Percentiles rank a stretch among this genome's conserved stretches.
These are phyloP conservation scores for Drechslerella coelobrocha DNA, from an alignment of 2,329 filamentous ascomycete genomes.

Conservation along the genomic window DNA sequence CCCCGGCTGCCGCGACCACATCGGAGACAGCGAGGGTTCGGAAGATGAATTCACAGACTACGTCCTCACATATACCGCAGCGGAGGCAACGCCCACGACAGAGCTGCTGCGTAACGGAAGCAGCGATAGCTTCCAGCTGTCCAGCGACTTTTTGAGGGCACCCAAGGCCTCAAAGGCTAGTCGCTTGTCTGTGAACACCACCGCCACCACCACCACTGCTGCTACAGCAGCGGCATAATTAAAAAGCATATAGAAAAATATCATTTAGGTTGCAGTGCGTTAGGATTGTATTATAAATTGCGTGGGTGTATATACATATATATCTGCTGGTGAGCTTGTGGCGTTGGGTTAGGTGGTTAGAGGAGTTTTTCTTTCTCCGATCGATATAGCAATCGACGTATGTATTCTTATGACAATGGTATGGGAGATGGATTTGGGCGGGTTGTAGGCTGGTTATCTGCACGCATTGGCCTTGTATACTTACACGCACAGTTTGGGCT, in stretches of 20 bases:
- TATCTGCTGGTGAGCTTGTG: too few species aligned
- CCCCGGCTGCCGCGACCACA: constrained; percentile 25
- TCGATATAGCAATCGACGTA: too few species aligned
- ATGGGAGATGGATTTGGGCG: too few species aligned
- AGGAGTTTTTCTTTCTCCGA: too few species aligned
- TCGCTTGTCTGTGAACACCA: constrained; percentile 26
- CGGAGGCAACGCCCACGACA: constrained; percentile 17
- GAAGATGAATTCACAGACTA: constrained; percentile 38
- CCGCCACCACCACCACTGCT: constrained; percentile 1
- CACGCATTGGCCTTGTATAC: too few species aligned
- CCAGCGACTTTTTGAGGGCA: constrained; percentile 30
- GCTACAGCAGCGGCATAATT: background rate
- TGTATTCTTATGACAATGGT: too few species aligned
- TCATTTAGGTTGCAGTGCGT: too few species aligned
- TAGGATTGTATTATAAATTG: too few species aligned
- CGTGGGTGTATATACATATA: too few species aligned
- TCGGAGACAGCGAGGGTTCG: background rate
- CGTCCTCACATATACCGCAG: constrained; percentile 19
- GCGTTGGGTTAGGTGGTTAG: too few species aligned
- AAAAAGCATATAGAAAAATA: background rate
- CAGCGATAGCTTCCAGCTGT: constrained; percentile 39
- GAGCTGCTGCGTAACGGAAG: constrained; percentile 44
- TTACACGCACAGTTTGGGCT: too few species aligned
- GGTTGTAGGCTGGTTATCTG: too few species aligned
- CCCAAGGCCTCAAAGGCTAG: constrained; percentile 23